These are phyloP conservation scores for Backusella psychrophila DNA, from an alignment of 192 early-diverging fungal genomes.

Conservation along the genomic window DNA sequence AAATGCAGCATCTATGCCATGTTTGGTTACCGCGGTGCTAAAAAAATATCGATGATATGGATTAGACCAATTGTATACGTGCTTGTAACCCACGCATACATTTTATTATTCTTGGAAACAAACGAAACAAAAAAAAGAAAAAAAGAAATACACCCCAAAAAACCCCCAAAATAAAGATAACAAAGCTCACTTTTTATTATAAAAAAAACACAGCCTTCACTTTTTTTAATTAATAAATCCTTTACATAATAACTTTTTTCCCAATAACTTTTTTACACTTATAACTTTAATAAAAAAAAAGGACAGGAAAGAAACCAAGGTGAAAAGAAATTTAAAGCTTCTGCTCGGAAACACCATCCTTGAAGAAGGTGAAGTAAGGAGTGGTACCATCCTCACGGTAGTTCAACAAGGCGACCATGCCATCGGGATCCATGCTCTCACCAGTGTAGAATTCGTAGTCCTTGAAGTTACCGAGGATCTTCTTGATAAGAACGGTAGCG, in stretches of 20 bases:
- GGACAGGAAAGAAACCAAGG: background rate
- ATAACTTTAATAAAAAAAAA: background rate
- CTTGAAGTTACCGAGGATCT: constrained; percentile 77
- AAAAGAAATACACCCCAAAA: too few relatives aligned
- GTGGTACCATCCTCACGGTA: constrained; percentile 91
- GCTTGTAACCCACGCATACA: too few relatives aligned
- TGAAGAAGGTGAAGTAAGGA: constrained; percentile 91
- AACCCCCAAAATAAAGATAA: too few relatives aligned
- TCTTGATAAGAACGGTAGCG: constrained; percentile 67
- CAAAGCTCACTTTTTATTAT: too few relatives aligned
- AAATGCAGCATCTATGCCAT: too few relatives aligned
- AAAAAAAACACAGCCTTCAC: too few relatives aligned
- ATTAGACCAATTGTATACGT: too few relatives aligned
- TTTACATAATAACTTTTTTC: background rate
- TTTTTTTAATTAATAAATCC: too few relatives aligned
- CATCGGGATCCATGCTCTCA: constrained; percentile 85
- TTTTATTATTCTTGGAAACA: too few relatives aligned
- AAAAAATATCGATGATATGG: too few relatives aligned
- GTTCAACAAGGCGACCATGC: constrained; percentile 87
- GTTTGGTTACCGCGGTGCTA: too few relatives aligned
- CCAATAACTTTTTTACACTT: background rate
- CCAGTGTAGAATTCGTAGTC: constrained; percentile 92
- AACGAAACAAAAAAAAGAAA: too few relatives aligned
- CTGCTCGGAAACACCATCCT: constrained; percentile 74
- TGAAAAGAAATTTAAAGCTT: constrained; percentile 53